Base-by-base conservation (phyloP, 495 filamentous ascomycete species). In the Evernia prunastri region DNA sequence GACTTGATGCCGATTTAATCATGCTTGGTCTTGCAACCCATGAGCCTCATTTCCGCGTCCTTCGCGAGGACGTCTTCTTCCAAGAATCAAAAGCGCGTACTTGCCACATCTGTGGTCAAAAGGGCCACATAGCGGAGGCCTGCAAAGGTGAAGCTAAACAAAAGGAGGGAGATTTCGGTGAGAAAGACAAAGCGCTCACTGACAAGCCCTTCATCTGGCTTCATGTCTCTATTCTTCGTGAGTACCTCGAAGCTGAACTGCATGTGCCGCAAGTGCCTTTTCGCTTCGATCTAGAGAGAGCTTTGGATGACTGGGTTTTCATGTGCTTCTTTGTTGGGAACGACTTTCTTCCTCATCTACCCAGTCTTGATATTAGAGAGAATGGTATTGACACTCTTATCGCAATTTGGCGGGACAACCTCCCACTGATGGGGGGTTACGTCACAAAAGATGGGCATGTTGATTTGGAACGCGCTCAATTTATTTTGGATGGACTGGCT, bases 301-400 rank as follows among this genome's bases (percentile, higher is more conserved):
- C 95, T n/a, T 80, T 99, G 61, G 94, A 99, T 78, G 94, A 99
- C 75, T 97, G 95, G 94, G 91, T 99, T 20, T 99, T 99, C 75
- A 96, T 99, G 93, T 99, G 94, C 79, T 99, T 96, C 77, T 99
- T 99, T 73, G 94, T 99, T 64, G 94, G 94, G 68, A 99, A 99
- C 73, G 95, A 99, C 79, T 99, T 99, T 78, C 79, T 99, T 68
- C 94, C 94, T 54, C 94, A 99, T 80, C 77, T 99, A 63, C 94
- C 94, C 29, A 95, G 92, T 72, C 81, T 99, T 63, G 94, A 97
- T 74, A 97, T 99, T 73, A 85, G 93, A 67, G 94, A 99, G 70
- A 88, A 96, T 73, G 95, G 93, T 35, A 97, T 99, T 73, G 92
- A 99, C 71, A 96, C 91, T 1, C 80, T 99, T 54, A 95, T 92